A percentile compares a stretch with the other conserved stretches of the same genome.
phyloP scores from a whole-genome alignment of 805 yeast species.

The Kazachstania kunashirensis region DNA sequence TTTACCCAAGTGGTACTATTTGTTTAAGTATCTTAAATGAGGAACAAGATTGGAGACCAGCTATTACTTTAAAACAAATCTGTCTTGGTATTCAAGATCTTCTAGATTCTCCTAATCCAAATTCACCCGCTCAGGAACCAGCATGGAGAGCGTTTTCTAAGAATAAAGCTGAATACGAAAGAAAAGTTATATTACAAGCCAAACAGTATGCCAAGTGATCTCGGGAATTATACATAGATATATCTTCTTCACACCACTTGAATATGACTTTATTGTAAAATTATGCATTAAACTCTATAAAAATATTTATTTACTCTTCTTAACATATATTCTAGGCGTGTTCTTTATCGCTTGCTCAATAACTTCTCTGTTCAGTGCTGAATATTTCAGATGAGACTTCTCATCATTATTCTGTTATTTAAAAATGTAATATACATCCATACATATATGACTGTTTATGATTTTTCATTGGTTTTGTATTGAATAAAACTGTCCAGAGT shows the following conservation, averaged over 20 bases:
- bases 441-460: slow-evolving; percentile 1
- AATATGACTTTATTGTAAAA: not conserved
- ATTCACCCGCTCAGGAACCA: slow-evolving; percentile 95
- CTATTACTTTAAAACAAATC: slow-evolving; percentile 82
- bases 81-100: slow-evolving; percentile 88
- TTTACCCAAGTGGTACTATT: slow-evolving; percentile 94
- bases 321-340: too few relatives aligned
- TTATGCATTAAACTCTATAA: slow-evolving; percentile 1
- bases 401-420: too few relatives aligned
- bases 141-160: slow-evolving; percentile 82
- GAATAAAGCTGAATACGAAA: slow-evolving; percentile 60
- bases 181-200: slow-evolving; percentile 74
- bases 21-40: slow-evolving; percentile 90
- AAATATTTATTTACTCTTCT: not conserved
- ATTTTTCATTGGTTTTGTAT: slow-evolving; percentile 50
- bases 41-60: slow-evolving; percentile 97
- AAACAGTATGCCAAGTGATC: slow-evolving; percentile 46
- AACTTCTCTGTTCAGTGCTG: too few relatives aligned
- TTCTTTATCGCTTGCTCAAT: too few relatives aligned
- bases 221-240: not conserved
- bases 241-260: not conserved
- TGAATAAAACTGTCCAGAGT: slow-evolving; percentile 69
- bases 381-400: too few relatives aligned
- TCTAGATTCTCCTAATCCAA: slow-evolving; percentile 81
- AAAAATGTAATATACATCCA: not conserved